Evolutionary conservation across 257 asterid genomes (phyloP).

Genomic region (Solanum sejunctum): DNA sequence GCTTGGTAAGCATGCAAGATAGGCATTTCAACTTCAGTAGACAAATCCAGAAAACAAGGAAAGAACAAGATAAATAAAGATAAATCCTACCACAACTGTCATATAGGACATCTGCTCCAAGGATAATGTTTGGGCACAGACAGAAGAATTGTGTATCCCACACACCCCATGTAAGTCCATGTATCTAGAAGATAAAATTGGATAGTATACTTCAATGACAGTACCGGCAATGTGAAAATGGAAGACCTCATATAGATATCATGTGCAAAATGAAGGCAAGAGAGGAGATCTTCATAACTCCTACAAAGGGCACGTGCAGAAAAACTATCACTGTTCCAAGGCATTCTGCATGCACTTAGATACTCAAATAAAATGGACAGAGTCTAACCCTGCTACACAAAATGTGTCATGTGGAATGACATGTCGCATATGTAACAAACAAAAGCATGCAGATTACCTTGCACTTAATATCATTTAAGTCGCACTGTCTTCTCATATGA

Average conservation of each 20-base stretch:
- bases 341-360: neutral
- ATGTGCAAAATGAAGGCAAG: neutral
- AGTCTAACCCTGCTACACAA: neutral
- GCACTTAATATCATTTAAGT: slow-evolving; percentile 54
- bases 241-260: neutral
- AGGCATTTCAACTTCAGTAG: slow-evolving; percentile 4
- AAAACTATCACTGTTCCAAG: neutral
- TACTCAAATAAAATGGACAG: neutral
- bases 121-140: slow-evolving; percentile 71
- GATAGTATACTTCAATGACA: neutral
- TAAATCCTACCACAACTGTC: slow-evolving; percentile 50
- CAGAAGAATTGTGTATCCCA: slow-evolving; percentile 56
- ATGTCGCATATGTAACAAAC: neutral
- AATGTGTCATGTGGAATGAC: neutral
- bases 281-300: neutral
- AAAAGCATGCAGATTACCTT: slow-evolving; percentile 24
- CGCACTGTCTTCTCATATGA: slow-evolving; percentile 62
- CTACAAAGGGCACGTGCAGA: neutral
- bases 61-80: neutral
- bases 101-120: slow-evolving; percentile 92
- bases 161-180: slow-evolving; percentile 84
- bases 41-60: neutral
- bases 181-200: slow-evolving; percentile 29
- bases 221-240: neutral
- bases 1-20: slow-evolving; percentile 32